Base-by-base conservation (phyloP, 2,329 filamentous ascomycete genomes). In the Dendryphion nanum region DNA sequence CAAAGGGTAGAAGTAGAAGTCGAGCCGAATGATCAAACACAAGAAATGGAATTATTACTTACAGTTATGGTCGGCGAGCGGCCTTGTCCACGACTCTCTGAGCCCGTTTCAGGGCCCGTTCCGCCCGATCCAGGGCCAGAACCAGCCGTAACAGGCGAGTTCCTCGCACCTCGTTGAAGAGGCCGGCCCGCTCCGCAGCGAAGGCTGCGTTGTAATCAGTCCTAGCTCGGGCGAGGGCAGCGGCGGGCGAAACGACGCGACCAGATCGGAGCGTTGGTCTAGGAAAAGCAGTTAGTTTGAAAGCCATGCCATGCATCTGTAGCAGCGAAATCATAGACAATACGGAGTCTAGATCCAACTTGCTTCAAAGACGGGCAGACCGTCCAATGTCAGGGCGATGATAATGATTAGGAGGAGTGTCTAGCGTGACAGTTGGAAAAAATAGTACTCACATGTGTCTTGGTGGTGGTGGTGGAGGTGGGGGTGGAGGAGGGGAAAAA, bases 1-100 rank as follows among this genome's bases (percentile, higher is more conserved):
- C 35, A 37, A 37, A 30, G 28, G 31, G 35, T 37, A 37, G 35
- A 37, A 37, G 35, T 31, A 37, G 35, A 30, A 37, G 35, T 37
- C 35, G 18, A 37, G 28, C 28, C 35, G 24, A 37, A 37, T 37
- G 35, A 37, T 37, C 16, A 37, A 37, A 37, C 24, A 37, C 18
- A 37, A 31, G 24, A 36, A 36, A 37, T 30, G 35, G 31, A 37
- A 37, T 37, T 18, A 37, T 37, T 21, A 37, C 28, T 31, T 30
- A 31, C 26, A 37, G 28, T 37, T 37, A 37, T 37, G 10, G 24
- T 37, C 35, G 28, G 35, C 35, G 35, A 37, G 35, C 19, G 19
- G 35, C 26, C 35, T 19, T n/a, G 26, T 23, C 19, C 35, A 30
- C 16, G 26, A 23, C 35, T 30, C 35, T 31, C 24, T 37, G 16